Evolutionary conservation across 768 basidiomycete species (phyloP).

Genomic region (Trametes cinnabarina): DNA sequence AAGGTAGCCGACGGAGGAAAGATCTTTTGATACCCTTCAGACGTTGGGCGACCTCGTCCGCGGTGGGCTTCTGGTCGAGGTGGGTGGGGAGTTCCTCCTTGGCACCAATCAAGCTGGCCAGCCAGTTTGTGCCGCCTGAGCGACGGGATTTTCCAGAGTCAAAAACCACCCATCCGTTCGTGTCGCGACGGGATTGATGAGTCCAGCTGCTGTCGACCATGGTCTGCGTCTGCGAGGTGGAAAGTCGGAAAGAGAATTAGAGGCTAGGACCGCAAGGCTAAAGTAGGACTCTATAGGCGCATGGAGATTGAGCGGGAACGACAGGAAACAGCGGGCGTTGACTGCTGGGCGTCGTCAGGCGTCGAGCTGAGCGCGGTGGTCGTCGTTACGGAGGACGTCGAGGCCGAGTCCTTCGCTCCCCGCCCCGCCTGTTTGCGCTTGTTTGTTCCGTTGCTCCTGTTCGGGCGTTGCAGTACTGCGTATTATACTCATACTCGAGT

Average conservation of each 20-base stretch:
- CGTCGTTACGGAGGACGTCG: background rate
- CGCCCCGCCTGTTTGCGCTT: no score
- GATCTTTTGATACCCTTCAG: slow-evolving; percentile 18
- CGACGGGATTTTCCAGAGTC: slow-evolving; percentile 12
- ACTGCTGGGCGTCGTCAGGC: slow-evolving; percentile 6
- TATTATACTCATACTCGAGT: no score
- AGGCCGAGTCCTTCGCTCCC: no score
- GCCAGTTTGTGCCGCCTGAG: slow-evolving; percentile 17
- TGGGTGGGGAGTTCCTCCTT: slow-evolving; percentile 12
- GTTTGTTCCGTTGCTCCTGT: no score
- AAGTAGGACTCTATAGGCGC: slow-evolving; percentile 12
- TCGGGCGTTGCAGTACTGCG: no score
- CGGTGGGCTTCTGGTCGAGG: slow-evolving; percentile 19
- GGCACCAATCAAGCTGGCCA: slow-evolving; percentile 20
- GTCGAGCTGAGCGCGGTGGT: background rate
- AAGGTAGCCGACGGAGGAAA: slow-evolving; percentile 16
- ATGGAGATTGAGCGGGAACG: slow-evolving; percentile 16
- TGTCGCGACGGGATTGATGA: slow-evolving; percentile 9
- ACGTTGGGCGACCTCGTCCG: slow-evolving; percentile 13
- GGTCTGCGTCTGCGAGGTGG: slow-evolving; percentile 1
- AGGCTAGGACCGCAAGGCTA: background rate
- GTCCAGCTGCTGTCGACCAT: slow-evolving; percentile 19
- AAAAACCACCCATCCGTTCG: slow-evolving; percentile 10
- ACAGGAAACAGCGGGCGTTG: slow-evolving; percentile 2
- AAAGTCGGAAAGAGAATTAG: background rate